Evolutionary conservation across 140 eudicot genomes (phyloP).

Genomic region (Eryngium alpinum): DNA sequence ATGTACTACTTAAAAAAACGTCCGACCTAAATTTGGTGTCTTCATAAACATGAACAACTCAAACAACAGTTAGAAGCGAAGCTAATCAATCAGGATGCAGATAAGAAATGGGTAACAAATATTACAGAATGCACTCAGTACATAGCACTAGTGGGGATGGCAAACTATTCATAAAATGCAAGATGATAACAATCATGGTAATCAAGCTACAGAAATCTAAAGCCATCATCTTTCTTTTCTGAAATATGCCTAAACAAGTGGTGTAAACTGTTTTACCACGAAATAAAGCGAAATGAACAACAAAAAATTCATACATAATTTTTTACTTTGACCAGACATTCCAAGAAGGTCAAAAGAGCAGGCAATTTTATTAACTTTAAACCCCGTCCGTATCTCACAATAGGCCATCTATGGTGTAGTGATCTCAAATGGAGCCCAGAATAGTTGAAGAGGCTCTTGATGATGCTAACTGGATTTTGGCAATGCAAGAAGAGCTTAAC

Average conservation of each 20-base stretch:
- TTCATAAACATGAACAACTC: background rate
- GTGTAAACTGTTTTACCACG: background rate
- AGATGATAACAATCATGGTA: too few relatives aligned
- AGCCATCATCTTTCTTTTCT: too few relatives aligned
- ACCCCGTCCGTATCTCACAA: background rate
- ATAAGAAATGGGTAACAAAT: too few relatives aligned
- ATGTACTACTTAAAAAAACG: background rate
- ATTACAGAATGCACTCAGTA: too few relatives aligned
- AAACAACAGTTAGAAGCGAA: background rate
- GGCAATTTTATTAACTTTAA: background rate
- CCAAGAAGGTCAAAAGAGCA: constrained; percentile 8
- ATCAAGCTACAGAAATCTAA: too few relatives aligned
- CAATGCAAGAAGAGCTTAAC: too few relatives aligned
- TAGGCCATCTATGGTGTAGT: too few relatives aligned
- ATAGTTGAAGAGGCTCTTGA: too few relatives aligned
- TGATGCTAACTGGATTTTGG: too few relatives aligned
- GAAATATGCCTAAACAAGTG: background rate
- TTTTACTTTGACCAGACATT: constrained; percentile 11
- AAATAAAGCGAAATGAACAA: background rate
- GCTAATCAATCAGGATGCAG: background rate
- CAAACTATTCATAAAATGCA: too few relatives aligned
- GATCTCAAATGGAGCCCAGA: too few relatives aligned
- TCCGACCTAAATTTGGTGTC: background rate
- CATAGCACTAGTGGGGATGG: too few relatives aligned
- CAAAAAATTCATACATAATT: background rate